Evolutionary conservation across 2,329 filamentous ascomycete species (phyloP), one percentile per base, ranked within the genome.

Genomic region (Pleomassaria siparia): DNA sequence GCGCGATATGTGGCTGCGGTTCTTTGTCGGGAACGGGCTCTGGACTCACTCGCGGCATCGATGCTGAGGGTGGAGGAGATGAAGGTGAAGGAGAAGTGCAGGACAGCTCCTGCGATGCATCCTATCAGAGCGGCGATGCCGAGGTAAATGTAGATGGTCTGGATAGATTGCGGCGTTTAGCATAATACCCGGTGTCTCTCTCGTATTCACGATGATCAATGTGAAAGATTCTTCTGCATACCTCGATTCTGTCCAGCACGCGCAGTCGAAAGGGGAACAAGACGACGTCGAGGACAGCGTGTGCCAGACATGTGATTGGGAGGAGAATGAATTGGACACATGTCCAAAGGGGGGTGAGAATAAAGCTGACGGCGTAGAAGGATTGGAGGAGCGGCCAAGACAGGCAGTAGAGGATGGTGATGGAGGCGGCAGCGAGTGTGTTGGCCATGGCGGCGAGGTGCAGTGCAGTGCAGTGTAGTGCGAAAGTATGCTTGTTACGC

Each of bases 111-210:
- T 22, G 84, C 74, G 10, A 82, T 42, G 43, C 85, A 71, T n/a
- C 89, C 89, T 43, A 89, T 76, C 15, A 88, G 69, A 25, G 81
- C 78, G 7, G 88, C 89, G 20, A 84, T 79, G 40, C 83, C 84
- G 39, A 91, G 75, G 60, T 79, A 86, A 60, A 80, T 78, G 62
- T 76, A 78, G 35, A 78, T 58, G 7, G 73, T 75, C 74, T 78
- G 55, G 9, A 44, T 32, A 28, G 41, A 47, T 40, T 64, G 58
- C 44, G 70, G 67, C 16, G 49, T 40, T 71, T 72, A 78, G 46
- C 13, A 28, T 22, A 22, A 44, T 33, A 43, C 47, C 43, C 42
- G n/a, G 21, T 41, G 20, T 16, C 33, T 29, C 24, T 39, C 16
- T 18, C 18, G 29, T 42, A 21, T 30, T 40, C 24, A 22, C 4